Percentiles rank a stretch among this genome's conserved stretches.
phyloP scores from a whole-genome alignment of 148 eudicot species.

The Cornus florida region DNA sequence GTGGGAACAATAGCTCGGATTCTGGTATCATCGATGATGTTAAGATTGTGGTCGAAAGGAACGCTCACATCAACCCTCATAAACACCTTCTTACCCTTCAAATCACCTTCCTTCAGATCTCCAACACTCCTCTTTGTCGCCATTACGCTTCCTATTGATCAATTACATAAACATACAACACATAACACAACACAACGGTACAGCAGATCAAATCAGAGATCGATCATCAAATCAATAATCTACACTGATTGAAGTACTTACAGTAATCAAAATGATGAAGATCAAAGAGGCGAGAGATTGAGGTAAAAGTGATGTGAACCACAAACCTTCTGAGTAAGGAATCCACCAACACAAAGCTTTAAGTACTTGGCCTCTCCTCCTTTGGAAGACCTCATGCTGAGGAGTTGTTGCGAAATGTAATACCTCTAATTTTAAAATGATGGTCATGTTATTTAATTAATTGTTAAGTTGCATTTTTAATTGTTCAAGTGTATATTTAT shows the following conservation, averaged over 20 bases:
- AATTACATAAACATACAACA: background rate
- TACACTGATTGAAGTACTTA: background rate
- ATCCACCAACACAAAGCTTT: constrained; percentile 73
- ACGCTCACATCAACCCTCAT: constrained; percentile 77
- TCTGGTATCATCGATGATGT: constrained; percentile 73
- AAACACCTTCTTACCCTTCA: constrained; percentile 83
- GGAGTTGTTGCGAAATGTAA: too few relatives aligned
- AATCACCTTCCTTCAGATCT: constrained; percentile 55
- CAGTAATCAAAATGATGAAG: background rate
- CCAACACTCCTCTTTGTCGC: constrained; percentile 84
- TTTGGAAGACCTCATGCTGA: too few relatives aligned
- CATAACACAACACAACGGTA: too few relatives aligned
- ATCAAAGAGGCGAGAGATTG: background rate
- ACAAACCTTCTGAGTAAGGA: constrained; percentile 67
- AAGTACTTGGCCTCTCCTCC: constrained; percentile 80
- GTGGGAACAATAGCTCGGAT: constrained; percentile 56
- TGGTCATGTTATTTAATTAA: too few relatives aligned
- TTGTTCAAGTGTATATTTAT: too few relatives aligned
- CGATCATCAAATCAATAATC: background rate
- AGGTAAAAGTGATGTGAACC: background rate
- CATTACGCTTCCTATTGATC: constrained; percentile 26
- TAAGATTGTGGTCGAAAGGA: constrained; percentile 64
- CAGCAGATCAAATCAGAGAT: background rate
- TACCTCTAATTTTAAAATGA: too few relatives aligned
- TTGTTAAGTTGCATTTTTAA: too few relatives aligned